Evolutionary conservation across 495 filamentous ascomycete species (phyloP).

Genomic region (Cenococcum geophilum): DNA sequence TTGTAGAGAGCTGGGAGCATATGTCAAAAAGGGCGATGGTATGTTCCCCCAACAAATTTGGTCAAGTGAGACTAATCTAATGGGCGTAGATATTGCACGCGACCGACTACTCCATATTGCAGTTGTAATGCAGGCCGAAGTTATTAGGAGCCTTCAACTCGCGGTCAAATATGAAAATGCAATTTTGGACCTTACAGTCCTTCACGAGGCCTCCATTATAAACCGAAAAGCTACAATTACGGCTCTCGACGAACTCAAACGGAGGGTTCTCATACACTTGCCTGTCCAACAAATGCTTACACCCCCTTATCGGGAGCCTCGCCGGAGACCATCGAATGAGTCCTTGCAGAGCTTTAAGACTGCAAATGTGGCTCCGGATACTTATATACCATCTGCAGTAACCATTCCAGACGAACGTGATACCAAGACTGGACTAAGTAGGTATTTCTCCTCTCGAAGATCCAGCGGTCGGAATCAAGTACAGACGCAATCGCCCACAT

Average conservation of each 20-base stretch:
- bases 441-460: slow-evolving; percentile 10
- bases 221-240: slow-evolving; percentile 33
- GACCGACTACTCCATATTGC: slow-evolving; percentile 44
- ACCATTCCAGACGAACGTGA: slow-evolving; percentile 16
- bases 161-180: slow-evolving; percentile 38
- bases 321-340: slow-evolving; percentile 4
- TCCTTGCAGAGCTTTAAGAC: slow-evolving; percentile 17
- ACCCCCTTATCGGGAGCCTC: not conserved
- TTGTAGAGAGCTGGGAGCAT: slow-evolving; percentile 22
- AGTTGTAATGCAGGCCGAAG: slow-evolving; percentile 41
- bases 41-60: slow-evolving; percentile 13
- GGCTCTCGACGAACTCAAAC: slow-evolving; percentile 37
- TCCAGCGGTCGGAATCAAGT: slow-evolving; percentile 1
- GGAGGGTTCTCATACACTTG: slow-evolving; percentile 33
- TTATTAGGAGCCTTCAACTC: slow-evolving; percentile 42
- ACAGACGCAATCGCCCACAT: slow-evolving; percentile 1
- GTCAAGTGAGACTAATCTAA: slow-evolving; percentile 8
- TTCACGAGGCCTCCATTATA: slow-evolving; percentile 39
- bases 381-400: slow-evolving; percentile 20
- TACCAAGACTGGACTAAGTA: slow-evolving; percentile 18
- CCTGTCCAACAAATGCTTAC: slow-evolving; percentile 16
- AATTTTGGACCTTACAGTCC: slow-evolving; percentile 37
- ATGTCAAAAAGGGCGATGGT: slow-evolving; percentile 39
- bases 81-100: slow-evolving; percentile 25
- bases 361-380: slow-evolving; percentile 6